A percentile compares a stretch with the other conserved stretches of the same genome.
These are phyloP conservation scores for Ottelia alismoides DNA, from an alignment of 106 monocot species.

Conservation along the genomic window DNA sequence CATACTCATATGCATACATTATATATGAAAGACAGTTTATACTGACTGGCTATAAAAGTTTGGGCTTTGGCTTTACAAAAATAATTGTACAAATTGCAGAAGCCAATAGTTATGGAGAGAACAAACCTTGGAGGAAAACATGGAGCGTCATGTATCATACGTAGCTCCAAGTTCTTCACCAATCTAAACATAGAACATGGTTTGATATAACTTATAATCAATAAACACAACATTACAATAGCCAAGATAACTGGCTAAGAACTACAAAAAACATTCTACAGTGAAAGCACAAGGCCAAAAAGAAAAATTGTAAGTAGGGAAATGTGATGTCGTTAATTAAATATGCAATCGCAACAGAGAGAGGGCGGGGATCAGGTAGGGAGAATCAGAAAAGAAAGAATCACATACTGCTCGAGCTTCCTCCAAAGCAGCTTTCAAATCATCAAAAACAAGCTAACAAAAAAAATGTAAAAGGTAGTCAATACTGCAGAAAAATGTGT, in stretches of 20 bases:
- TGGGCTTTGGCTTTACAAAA: too few species aligned
- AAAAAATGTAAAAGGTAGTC: constrained; percentile 11
- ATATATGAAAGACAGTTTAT: too few species aligned
- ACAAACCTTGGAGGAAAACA: constrained; percentile 99
- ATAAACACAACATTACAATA: too few species aligned
- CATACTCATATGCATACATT: too few species aligned
- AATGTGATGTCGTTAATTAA: too few species aligned
- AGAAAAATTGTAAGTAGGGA: background rate
- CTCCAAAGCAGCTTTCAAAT: constrained; percentile 89
- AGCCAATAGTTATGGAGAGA: background rate
- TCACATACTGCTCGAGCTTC: constrained; percentile 75
- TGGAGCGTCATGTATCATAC: constrained; percentile 96
- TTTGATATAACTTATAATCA: too few species aligned
- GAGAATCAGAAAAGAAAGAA: background rate
- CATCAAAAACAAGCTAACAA: constrained; percentile 79
- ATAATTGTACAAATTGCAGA: too few species aligned
- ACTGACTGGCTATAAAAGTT: too few species aligned
- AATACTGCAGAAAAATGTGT: too few species aligned
- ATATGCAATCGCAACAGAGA: background rate
- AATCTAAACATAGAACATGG: constrained; percentile 66
- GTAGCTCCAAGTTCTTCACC: constrained; percentile 81
- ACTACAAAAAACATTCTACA: background rate
- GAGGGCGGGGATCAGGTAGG: too few species aligned
- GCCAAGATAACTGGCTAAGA: too few species aligned
- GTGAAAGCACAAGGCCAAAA: background rate